Percentiles rank a stretch among this genome's conserved stretches.
These are phyloP conservation scores for Volvox reticuliferus DNA, from an alignment of 139 green algal species.

Conservation along the genomic window DNA sequence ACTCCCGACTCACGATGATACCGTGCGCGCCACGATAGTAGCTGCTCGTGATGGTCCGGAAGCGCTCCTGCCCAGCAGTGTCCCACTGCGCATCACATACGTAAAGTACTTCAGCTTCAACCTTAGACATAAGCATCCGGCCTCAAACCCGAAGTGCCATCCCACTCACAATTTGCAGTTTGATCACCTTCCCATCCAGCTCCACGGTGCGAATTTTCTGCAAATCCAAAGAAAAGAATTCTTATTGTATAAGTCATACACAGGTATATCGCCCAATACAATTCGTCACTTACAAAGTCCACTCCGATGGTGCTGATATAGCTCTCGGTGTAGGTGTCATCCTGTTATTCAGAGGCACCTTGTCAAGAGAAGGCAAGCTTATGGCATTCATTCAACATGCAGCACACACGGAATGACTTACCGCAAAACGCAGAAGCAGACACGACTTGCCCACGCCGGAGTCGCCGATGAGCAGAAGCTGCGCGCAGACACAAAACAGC, in stretches of 20 bases:
- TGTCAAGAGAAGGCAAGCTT: background rate
- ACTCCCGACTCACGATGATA: constrained; percentile 89
- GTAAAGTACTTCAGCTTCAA: no score
- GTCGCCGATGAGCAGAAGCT: constrained; percentile 97
- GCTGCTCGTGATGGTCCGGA: constrained; percentile 98
- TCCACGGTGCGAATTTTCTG: constrained; percentile 99
- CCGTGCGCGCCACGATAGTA: constrained; percentile 99
- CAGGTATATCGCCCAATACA: background rate
- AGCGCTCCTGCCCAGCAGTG: constrained; percentile 98
- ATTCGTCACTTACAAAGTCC: constrained; percentile 93
- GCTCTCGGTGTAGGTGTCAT: constrained; percentile 99
- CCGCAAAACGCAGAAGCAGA: constrained; percentile 95
- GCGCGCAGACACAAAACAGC: constrained; percentile 44
- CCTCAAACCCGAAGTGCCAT: background rate
- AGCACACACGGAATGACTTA: constrained; percentile 52
- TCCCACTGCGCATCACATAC: constrained; percentile 89
- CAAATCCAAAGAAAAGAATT: background rate
- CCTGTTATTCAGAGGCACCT: constrained; percentile 65
- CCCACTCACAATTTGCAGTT: constrained; percentile 96
- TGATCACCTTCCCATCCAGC: constrained; percentile 99
- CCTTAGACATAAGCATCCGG: no score
- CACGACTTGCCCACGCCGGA: constrained; percentile 98
- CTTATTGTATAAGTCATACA: background rate
- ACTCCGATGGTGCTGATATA: constrained; percentile 99
- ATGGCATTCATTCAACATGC: background rate